A percentile compares a stretch with the other conserved stretches of the same genome.
These are phyloP conservation scores for Scheffersomyces stipitis DNA, from an alignment of 805 yeast genomes.

Conservation along the genomic window DNA sequence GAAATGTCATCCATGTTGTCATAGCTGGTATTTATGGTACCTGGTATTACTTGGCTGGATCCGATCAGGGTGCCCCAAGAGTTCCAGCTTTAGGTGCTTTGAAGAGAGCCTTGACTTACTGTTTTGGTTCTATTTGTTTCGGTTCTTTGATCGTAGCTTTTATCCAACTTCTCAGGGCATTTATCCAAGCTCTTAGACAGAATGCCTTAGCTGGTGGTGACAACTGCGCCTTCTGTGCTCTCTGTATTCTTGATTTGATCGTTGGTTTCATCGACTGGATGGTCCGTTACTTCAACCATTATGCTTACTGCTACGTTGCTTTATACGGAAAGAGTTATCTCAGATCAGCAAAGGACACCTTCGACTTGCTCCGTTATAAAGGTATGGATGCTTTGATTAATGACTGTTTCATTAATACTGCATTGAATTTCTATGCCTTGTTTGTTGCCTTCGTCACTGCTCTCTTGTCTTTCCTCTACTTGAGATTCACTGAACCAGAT, in stretches of 20 bases:
- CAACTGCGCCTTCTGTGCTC: slow-evolving; percentile 51
- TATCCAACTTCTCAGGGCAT: slow-evolving; percentile 63
- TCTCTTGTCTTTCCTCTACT: slow-evolving; percentile 61
- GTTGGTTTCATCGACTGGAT: slow-evolving; percentile 73
- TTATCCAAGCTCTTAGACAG: slow-evolving; percentile 52
- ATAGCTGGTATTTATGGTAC: slow-evolving; percentile 85
- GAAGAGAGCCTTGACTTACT: slow-evolving; percentile 75
- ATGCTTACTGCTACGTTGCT: slow-evolving; percentile 85
- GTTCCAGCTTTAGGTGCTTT: slow-evolving; percentile 82
- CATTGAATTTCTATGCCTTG: slow-evolving; percentile 72
- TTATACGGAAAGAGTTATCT: slow-evolving; percentile 80
- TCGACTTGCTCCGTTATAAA: slow-evolving; percentile 71
- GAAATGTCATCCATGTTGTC: slow-evolving; percentile 76
- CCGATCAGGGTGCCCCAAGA: slow-evolving; percentile 76
- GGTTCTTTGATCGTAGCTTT: slow-evolving; percentile 75
- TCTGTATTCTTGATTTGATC: slow-evolving; percentile 56
- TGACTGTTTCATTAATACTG: slow-evolving; percentile 78
- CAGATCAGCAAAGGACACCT: slow-evolving; percentile 77
- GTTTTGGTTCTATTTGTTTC: slow-evolving; percentile 87
- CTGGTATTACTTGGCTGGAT: slow-evolving; percentile 80
- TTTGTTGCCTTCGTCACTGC: slow-evolving; percentile 66
- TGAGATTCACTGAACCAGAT: slow-evolving; percentile 65
- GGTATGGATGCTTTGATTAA: slow-evolving; percentile 85
- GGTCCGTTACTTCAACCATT: slow-evolving; percentile 83
- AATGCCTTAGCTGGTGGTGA: slow-evolving; percentile 53